Base-by-base conservation (phyloP, 257 asterid species). In the Lithospermum erythrorhizon region DNA sequence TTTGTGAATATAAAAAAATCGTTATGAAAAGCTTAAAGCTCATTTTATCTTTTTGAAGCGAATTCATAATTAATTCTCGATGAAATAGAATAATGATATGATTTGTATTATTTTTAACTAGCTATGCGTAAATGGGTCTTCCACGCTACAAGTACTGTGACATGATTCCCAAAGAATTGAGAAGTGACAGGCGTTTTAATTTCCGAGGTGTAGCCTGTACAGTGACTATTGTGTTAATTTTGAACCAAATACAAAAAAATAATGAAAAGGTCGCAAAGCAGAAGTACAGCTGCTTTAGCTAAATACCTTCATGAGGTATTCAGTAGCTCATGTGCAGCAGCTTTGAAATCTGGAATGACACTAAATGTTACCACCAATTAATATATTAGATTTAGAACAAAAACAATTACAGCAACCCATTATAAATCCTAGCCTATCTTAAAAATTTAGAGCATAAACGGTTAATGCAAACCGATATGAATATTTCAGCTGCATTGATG, bases 261-360 rank as follows among this genome's bases (percentile, higher is more conserved):
- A 56, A 19, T 23, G 30, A 24, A 2, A 56, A 56, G 37, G 21
- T 2, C 5, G 8, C 37, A 9, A 56, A 56, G 0, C 32, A 56
- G 21, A 74, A 97, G 69, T 78, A 91, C 98, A 72, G 91, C 87
- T 74, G 99, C 91, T 65, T 79, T 89, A 29, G 98, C 98, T 64
- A 93, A n/a, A 83, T 63, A 97, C 98, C 77, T 93, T 93, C 4
- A 96, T 90, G 95, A 84, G 2, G 79, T 71, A 55, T 66, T 78
- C 37, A 93, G 64, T 11, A 93, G 81, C 63, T 83, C 95, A 76
- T 89, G 95, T 7, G 98, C 98, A 62, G 95, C 95, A 78, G 86
- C 82, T 74, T 77, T 84, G 77, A 93, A 93, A 15, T 83, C 81
- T 8, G 98, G 97, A 67, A 93, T 86, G 25, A 93, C 96, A 69